These are phyloP conservation scores for Phyllosticta capitalensis DNA, from an alignment of 2,329 filamentous ascomycete species.

Conservation along the genomic window DNA sequence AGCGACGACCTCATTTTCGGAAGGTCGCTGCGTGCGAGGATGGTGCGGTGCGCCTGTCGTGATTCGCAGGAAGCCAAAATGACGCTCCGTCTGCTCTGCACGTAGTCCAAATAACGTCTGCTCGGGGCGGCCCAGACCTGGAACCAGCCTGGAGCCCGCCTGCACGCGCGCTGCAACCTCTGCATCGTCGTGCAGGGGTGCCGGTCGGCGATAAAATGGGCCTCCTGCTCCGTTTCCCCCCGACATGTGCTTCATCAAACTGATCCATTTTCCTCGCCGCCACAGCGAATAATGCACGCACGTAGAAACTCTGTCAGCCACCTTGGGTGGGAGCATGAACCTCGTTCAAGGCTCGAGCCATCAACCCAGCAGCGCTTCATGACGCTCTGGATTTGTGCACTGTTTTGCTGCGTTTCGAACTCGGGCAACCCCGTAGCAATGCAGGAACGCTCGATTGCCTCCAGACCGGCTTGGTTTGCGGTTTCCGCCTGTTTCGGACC, in stretches of 20 bases:
- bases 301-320: not conserved
- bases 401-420: not conserved
- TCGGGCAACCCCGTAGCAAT: constrained; percentile 4
- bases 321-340: not conserved
- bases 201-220: not conserved
- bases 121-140: constrained; percentile 11
- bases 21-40: constrained; percentile 10
- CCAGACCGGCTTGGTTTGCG: not conserved
- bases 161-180: too few relatives aligned
- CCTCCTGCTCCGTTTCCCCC: not conserved
- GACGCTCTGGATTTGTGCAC: too few relatives aligned
- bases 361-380: not conserved
- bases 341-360: not conserved
- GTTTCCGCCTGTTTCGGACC: too few relatives aligned
- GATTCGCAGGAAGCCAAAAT: constrained; percentile 7
- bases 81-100: constrained; percentile 8
- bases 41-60: not conserved
- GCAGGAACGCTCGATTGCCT: constrained; percentile 3
- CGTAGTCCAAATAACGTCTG: constrained; percentile 12
- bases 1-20: constrained; percentile 5
- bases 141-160: constrained; percentile 2
- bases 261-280: not conserved
- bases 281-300: not conserved
- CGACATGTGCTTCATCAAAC: not conserved
- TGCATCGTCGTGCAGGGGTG: not conserved